These are phyloP conservation scores for Leersia perrieri DNA, from an alignment of 176 grass and related monocot genomes.

Conservation along the genomic window DNA sequence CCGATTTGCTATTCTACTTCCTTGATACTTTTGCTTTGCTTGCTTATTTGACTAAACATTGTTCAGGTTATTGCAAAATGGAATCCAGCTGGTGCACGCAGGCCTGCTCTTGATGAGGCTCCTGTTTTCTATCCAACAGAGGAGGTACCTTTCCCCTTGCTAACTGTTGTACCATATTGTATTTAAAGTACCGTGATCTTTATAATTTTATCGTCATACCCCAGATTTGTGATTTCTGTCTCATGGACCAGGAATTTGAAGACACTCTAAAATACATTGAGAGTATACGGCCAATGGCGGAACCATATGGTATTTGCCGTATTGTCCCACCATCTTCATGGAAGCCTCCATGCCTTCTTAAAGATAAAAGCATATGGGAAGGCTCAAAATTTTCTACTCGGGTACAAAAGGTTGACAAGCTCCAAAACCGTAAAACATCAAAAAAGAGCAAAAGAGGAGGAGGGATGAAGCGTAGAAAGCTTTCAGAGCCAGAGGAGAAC, in stretches of 20 bases:
- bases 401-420: conserved; percentile 82
- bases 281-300: conserved; percentile 63
- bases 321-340: conserved; percentile 92
- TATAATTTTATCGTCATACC: background rate
- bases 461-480: conserved; percentile 69
- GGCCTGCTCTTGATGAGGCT: conserved; percentile 74
- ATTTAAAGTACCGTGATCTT: background rate
- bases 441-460: conserved; percentile 58
- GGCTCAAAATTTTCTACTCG: conserved; percentile 75
- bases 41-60: conserved; percentile 8
- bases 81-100: conserved; percentile 61
- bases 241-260: conserved; percentile 67
- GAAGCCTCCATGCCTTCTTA: conserved; percentile 84
- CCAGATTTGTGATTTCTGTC: conserved; percentile 26
- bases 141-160: conserved; percentile 55
- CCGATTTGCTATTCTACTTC: conserved; percentile 3
- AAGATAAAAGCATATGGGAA: conserved; percentile 68
- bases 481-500: conserved; percentile 47
- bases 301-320: conserved; percentile 85
- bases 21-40: background rate
- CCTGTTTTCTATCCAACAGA: conserved; percentile 84
- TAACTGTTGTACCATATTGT: background rate
- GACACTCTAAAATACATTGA: conserved; percentile 90
- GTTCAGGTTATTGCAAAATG: conserved; percentile 80
- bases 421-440: conserved; percentile 75